Percentiles rank a stretch among this genome's conserved stretches.
Evolutionary conservation across 768 basidiomycete genomes (phyloP).

Genomic region (Leccinum disarticulatum): DNA sequence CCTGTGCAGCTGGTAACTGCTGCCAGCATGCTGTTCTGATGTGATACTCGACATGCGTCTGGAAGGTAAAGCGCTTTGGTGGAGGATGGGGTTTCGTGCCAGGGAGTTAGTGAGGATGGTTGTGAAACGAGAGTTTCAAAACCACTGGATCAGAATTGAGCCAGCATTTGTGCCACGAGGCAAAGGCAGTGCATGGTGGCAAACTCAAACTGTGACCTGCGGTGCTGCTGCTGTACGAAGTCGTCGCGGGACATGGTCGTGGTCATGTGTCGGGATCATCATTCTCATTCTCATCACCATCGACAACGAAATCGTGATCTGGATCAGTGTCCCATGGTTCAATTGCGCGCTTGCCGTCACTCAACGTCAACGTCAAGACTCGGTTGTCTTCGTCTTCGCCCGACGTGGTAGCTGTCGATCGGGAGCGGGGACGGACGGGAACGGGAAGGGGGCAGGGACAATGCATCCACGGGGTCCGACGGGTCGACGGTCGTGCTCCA

Average conservation of each 20-base stretch:
- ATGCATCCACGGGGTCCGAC: not conserved
- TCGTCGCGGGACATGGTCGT: not conserved
- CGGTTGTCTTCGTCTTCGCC: not conserved
- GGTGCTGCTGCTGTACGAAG: not conserved
- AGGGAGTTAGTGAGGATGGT: too few species aligned
- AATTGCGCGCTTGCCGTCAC: not conserved
- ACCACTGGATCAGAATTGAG: too few species aligned
- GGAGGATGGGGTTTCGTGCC: too few species aligned
- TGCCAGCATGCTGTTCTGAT: too few species aligned
- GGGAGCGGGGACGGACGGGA: not conserved
- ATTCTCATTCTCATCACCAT: not conserved
- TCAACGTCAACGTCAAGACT: not conserved
- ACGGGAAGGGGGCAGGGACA: not conserved
- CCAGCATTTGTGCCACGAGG: too few species aligned
- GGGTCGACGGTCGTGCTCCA: constrained; percentile 10
- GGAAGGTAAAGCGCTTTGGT: too few species aligned
- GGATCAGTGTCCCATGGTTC: not conserved
- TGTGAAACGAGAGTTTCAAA: too few species aligned
- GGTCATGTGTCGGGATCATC: not conserved
- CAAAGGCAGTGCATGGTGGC: too few species aligned
- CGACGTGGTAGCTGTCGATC: not conserved
- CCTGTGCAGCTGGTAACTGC: too few species aligned
- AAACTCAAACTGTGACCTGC: too few species aligned
- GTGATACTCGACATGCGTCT: too few species aligned
- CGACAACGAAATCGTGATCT: not conserved